phyloP scores from a whole-genome alignment of 2,329 filamentous ascomycete genomes.

The Graphilbum fragrans region DNA sequence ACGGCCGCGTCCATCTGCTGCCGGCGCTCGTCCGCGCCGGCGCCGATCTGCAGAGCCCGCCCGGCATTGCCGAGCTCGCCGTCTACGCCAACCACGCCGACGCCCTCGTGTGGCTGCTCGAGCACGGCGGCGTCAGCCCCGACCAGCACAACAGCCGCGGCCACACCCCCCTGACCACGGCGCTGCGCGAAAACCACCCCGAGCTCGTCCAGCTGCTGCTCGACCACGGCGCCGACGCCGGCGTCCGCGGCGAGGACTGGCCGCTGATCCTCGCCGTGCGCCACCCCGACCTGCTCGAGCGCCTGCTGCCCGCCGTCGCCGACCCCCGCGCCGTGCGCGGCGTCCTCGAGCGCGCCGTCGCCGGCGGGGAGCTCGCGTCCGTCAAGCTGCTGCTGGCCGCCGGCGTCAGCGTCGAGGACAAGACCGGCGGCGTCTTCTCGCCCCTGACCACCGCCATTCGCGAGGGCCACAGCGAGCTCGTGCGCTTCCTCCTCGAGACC shows the following conservation, averaged over 20 bases:
- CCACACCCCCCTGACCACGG: conserved; percentile 17
- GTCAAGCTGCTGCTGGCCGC: conserved; percentile 53
- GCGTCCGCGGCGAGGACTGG: conserved; percentile 31
- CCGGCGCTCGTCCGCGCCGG: conserved; percentile 22
- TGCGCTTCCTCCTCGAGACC: conserved; percentile 28
- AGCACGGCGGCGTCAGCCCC: conserved; percentile 21
- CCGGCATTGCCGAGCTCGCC: conserved; percentile 20
- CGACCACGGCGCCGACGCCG: conserved; percentile 19
- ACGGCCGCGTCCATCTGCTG: conserved; percentile 18
- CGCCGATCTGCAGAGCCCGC: conserved; percentile 17
- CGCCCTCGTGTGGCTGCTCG: conserved; percentile 23
- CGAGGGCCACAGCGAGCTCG: conserved; percentile 36
- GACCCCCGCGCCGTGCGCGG: conserved; percentile 33
- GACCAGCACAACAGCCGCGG: conserved; percentile 19
- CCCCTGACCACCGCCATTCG: conserved; percentile 14
- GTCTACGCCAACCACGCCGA: conserved; percentile 20
- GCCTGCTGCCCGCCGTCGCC: conserved; percentile 29
- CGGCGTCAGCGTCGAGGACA: conserved; percentile 57
- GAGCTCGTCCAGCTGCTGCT: conserved; percentile 33
- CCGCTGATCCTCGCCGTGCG: conserved; percentile 57
- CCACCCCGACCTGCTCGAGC: conserved; percentile 46
- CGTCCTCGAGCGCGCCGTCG: conserved; percentile 17
- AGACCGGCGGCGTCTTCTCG: conserved; percentile 61
- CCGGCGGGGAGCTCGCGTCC: conserved; percentile 52
- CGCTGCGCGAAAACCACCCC: conserved; percentile 25